Evolutionary conservation across 345 rosid species (phyloP), one percentile per base, ranked within the genome.

Genomic region (Balakata baccata): DNA sequence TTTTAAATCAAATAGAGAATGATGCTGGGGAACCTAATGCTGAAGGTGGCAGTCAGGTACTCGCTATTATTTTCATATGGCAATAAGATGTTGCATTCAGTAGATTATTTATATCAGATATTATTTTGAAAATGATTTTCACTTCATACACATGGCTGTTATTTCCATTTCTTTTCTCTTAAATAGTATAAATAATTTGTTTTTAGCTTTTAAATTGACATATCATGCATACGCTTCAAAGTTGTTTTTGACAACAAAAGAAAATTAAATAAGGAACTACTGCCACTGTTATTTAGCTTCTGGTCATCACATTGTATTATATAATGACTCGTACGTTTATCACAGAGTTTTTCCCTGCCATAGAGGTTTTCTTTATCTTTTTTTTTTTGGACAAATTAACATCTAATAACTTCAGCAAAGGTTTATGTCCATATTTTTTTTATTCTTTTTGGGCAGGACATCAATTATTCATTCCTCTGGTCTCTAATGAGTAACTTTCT

Each of bases 11-110:
- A 75, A 67, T 79, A 37, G 69, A 59, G 12, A 72, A 73, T 47
- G 75, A 34, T 74, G 82, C 73, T 46, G 81, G 77, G 69, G 89
- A 84, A 56, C 79, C 69, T 70, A 81, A 76, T 68, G 66, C 78
- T 79, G 84, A 84, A 73, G 80, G 50, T 75, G 83, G 77, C 69
- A 69, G 72, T 80, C 86, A 84, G 94, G 98, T 94, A 81, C 69
- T 76, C 70, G 25, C 72, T 65, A 73, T 37, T 64, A 34, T 43
- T 63, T 59, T 56, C 57, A 69, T 53, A 34, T 62, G 59, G 60
- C 12, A 14, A 3, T 16, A 8, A 65, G 20, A 17, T 11, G 34
- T 56, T 23, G 53, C 1, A 47, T 66, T 25, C 11, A 0, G 39
- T 9, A 65, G 59, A 29, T 62, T 60, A 11, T 41, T 13, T 66